Evolutionary conservation across 2,329 filamentous ascomycete genomes (phyloP).

Genomic region (Incumbomyces delicatus): DNA sequence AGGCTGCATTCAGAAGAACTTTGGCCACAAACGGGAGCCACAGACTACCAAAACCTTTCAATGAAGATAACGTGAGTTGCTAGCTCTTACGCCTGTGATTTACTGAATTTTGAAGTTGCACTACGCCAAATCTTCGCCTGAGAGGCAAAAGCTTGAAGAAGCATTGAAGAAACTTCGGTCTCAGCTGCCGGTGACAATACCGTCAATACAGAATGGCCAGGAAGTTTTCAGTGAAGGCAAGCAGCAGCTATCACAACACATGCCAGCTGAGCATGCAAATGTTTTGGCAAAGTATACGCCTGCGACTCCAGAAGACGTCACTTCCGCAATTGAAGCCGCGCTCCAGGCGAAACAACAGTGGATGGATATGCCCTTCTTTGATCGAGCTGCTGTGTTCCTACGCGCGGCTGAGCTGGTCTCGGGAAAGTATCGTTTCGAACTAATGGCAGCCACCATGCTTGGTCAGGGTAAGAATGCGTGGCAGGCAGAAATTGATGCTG

Average conservation of each 20-base stretch:
- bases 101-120: conserved; percentile 9
- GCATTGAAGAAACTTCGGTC: conserved; percentile 25
- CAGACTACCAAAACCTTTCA: conserved; percentile 15
- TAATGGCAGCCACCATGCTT: conserved; percentile 32
- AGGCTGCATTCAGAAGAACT: conserved; percentile 5
- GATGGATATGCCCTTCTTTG: conserved; percentile 26
- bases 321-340: conserved; percentile 24
- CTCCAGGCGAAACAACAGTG: conserved; percentile 27
- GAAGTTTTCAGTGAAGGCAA: conserved; percentile 4
- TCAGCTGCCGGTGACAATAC: conserved; percentile 27
- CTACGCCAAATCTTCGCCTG: conserved; percentile 24
- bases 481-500: conserved; percentile 31
- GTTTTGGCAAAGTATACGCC: conserved; percentile 30
- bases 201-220: conserved; percentile 14
- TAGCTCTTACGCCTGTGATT: background rate
- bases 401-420: conserved; percentile 26
- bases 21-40: conserved; percentile 13
- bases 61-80: conserved; percentile 13
- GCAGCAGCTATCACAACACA: conserved; percentile 6
- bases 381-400: conserved; percentile 29
- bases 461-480: conserved; percentile 33
- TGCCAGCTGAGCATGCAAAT: conserved; percentile 28
- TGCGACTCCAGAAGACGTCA: conserved; percentile 26
- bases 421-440: conserved; percentile 22
- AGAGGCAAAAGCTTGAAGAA: conserved; percentile 26